Evolutionary conservation across 2,329 filamentous ascomycete genomes (phyloP).

Genomic region (Rhinocladiella mackenziei): DNA sequence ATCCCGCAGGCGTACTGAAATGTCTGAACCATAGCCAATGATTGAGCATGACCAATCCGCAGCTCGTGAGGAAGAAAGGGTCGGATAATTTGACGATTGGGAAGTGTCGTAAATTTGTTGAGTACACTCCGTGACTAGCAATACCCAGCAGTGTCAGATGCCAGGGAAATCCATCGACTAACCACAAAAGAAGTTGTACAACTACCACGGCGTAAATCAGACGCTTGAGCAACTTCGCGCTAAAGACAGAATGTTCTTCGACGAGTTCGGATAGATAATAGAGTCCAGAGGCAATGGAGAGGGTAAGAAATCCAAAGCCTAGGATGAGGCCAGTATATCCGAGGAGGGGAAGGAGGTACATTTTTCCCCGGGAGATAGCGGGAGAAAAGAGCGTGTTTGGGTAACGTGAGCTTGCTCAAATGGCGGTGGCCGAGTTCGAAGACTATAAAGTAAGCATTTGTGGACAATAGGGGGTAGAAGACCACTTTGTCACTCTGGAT

Average conservation of each 20-base stretch:
- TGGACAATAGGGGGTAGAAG: background rate
- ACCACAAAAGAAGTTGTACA: constrained; percentile 67
- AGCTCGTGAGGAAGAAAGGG: constrained; percentile 79
- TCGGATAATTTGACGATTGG: constrained; percentile 80
- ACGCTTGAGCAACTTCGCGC: constrained; percentile 77
- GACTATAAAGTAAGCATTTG: too few species aligned
- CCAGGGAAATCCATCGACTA: constrained; percentile 83
- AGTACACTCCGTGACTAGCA: constrained; percentile 76
- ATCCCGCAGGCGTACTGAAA: constrained; percentile 61
- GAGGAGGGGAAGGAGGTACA: constrained; percentile 94
- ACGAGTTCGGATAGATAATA: constrained; percentile 98
- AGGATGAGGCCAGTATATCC: constrained; percentile 83
- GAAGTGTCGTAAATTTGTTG: constrained; percentile 75
- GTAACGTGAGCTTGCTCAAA: too few species aligned
- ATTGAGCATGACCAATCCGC: constrained; percentile 78
- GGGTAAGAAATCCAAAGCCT: constrained; percentile 88
- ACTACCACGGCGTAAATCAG: constrained; percentile 79
- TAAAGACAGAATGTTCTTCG: constrained; percentile 92
- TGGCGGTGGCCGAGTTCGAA: too few species aligned
- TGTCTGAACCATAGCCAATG: constrained; percentile 96
- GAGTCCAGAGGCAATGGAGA: constrained; percentile 96
- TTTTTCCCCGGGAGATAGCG: too few species aligned
- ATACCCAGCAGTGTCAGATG: constrained; percentile 70
- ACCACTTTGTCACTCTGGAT: background rate
- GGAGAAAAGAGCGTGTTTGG: background rate